Base-by-base conservation (phyloP, 2,329 filamentous ascomycete species). In the Aspergillus caelatus region DNA sequence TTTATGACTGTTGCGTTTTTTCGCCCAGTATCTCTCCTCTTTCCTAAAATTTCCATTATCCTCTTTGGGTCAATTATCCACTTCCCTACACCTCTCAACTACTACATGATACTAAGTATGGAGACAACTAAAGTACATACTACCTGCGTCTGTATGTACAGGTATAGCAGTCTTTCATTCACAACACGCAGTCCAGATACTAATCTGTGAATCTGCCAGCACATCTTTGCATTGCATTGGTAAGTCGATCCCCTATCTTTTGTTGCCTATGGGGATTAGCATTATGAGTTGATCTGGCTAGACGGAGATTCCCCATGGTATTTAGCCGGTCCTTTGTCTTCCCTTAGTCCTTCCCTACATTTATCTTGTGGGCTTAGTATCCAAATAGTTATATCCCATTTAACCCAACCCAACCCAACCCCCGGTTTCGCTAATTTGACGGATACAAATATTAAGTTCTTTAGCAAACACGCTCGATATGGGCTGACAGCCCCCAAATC, bases 191-290 rank as follows among this genome's bases (percentile, higher is more conserved):
- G 67, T 65, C 58, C 57, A 66, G 67, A 65, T 70, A 62, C 34
- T 59, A 68, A 66, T 66, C 69, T 73, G 70, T 68, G 62, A 62
- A 62, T 54, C 62, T 69, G 70, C 69, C 71, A 73, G 68, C 71
- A 65, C 69, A 73, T 72, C 68, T 66, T 62, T 71, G 65, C 64
- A 69, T 63, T 71, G 65, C 62, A 68, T 64, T 48, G 14, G 52
- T 64, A 21, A 61, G 66, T 59, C 60, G 45, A 66, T 64, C 54
- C 30, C 34, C 50, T 32, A 46, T 14, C 48, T 41, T 23, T 57
- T 60, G 26, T 50, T 28, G 32, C 19, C 28, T 52, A 32, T 58
- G 45, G 26, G n/a, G 52, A 32, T 14, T 26, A 14, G 32, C 21
- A 16, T 45, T 63, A 62, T 64, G 50, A 62, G 50, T 57, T 55